Percentiles rank a stretch among this genome's conserved stretches.
Conservation (phyloP, 768 basidiomycete species). For the Cubamyces sp. region DNA sequence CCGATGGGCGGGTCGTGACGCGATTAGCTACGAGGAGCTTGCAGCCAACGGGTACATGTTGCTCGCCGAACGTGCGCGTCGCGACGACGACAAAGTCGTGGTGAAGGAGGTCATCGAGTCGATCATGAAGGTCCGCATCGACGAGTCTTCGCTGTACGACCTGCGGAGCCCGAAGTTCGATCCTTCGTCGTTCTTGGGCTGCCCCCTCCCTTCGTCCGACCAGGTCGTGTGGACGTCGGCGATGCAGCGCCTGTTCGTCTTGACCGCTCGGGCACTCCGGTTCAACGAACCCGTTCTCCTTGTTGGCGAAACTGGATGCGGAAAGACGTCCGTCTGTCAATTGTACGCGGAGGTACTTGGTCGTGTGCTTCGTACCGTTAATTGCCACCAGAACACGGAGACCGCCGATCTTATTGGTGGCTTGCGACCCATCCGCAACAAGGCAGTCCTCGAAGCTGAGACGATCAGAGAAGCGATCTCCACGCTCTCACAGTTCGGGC, state of each 20-base stretch:
- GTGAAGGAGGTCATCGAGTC: conserved; percentile 94
- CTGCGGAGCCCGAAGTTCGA: conserved; percentile 48
- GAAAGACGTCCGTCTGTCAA: conserved; percentile 97
- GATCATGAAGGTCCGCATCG: conserved; percentile 84
- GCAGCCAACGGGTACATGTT: conserved; percentile 98
- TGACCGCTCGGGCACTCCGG: conserved; percentile 82
- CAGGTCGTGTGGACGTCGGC: conserved; percentile 90
- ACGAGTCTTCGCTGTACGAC: conserved; percentile 72
- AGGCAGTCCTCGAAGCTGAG: conserved; percentile 56
- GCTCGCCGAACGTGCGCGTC: conserved; percentile 86
- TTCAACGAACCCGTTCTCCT: conserved; percentile 94
- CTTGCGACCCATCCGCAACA: conserved; percentile 85
- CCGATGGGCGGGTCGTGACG: conserved; percentile 93
- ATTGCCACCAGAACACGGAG: conserved; percentile 98
- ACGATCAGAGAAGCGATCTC: conserved; percentile 46
- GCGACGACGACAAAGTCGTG: conserved; percentile 80
- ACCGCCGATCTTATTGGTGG: conserved; percentile 96
- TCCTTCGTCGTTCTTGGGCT: conserved; percentile 55
- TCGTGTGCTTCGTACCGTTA: conserved; percentile 72
- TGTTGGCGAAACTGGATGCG: conserved; percentile 96
- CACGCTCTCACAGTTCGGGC: conserved; percentile 47
- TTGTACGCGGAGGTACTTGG: conserved; percentile 71
- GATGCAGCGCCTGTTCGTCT: conserved; percentile 86
- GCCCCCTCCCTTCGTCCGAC: conserved; percentile 49
- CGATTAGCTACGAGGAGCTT: conserved; percentile 87